Percentiles rank a stretch among this genome's conserved stretches.
These are phyloP conservation scores for Trypanosoma mega DNA, from an alignment of 208 protist genomes.

Conservation along the genomic window DNA sequence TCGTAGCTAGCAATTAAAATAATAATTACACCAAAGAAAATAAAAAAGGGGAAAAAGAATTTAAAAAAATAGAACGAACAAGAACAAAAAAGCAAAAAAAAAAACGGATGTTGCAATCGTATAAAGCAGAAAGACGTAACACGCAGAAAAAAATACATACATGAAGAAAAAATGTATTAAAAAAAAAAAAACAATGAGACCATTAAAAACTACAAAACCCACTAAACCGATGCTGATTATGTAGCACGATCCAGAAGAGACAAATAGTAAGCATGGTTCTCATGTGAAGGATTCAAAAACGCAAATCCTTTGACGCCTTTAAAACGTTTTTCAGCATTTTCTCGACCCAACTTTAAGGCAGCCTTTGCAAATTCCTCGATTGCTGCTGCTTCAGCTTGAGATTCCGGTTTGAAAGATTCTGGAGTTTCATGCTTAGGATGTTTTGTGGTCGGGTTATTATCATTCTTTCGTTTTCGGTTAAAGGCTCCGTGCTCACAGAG, in stretches of 20 bases:
- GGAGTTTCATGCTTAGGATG: conserved; percentile 11
- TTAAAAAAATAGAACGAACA: no score
- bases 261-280: conserved; percentile 75
- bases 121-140: no score
- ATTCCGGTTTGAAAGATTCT: conserved; percentile 44
- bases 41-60: no score
- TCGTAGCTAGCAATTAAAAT: no score
- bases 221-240: not conserved
- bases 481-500: conserved; percentile 53
- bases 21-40: no score
- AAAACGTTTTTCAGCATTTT: conserved; percentile 68
- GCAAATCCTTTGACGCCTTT: conserved; percentile 73
- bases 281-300: conserved; percentile 67
- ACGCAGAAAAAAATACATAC: no score
- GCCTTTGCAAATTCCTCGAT: conserved; percentile 72
- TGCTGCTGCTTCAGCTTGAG: conserved; percentile 49
- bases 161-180: no score
- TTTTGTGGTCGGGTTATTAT: conserved; percentile 4
- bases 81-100: no score
- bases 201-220: conserved; percentile 22
- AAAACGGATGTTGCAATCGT: no score
- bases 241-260: conserved; percentile 32
- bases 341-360: conserved; percentile 51
- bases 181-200: not conserved
- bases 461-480: conserved; percentile 22